phyloP scores from a whole-genome alignment of 2,329 filamentous ascomycete species.

The Verticillium longisporum region DNA sequence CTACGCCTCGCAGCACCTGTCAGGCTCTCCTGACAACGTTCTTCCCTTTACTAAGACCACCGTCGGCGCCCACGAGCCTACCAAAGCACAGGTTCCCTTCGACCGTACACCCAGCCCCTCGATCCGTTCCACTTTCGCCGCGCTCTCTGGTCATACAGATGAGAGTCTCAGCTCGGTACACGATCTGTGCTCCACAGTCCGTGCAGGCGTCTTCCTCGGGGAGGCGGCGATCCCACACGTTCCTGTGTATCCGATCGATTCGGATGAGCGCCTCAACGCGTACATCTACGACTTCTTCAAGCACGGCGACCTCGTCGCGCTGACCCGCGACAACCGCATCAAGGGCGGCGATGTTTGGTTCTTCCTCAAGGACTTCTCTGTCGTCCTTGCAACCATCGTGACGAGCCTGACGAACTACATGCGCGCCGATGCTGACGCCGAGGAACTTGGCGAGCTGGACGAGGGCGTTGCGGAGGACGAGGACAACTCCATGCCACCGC shows the following conservation, averaged over 20 bases:
- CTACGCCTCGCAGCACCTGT: conserved; percentile 59
- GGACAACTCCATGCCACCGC: neutral
- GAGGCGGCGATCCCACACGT: conserved; percentile 66
- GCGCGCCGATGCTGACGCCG: conserved; percentile 21
- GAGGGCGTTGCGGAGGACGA: conserved; percentile 31
- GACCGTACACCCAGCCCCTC: conserved; percentile 29
- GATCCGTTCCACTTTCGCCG: conserved; percentile 62
- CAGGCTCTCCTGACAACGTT: conserved; percentile 36
- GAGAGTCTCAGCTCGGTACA: conserved; percentile 53
- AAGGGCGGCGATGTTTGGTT: conserved; percentile 66
- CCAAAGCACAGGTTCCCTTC: conserved; percentile 14
- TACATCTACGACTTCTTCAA: conserved; percentile 74
- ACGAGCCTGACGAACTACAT: conserved; percentile 53
- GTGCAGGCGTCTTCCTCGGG: conserved; percentile 67
- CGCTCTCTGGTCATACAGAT: conserved; percentile 63
- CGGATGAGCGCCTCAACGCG: conserved; percentile 48
- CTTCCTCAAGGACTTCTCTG: conserved; percentile 51
- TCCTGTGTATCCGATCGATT: conserved; percentile 31
- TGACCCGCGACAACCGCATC: conserved; percentile 61
- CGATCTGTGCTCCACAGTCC: conserved; percentile 60
- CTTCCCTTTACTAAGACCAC: conserved; percentile 53
- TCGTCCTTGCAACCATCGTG: conserved; percentile 64
- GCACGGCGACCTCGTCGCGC: conserved; percentile 56
- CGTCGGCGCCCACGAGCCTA: conserved; percentile 26
- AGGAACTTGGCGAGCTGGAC: conserved; percentile 35